Evolutionary conservation across 2,329 filamentous ascomycete genomes (phyloP).

Genomic region (Sordariomycetes sp.): DNA sequence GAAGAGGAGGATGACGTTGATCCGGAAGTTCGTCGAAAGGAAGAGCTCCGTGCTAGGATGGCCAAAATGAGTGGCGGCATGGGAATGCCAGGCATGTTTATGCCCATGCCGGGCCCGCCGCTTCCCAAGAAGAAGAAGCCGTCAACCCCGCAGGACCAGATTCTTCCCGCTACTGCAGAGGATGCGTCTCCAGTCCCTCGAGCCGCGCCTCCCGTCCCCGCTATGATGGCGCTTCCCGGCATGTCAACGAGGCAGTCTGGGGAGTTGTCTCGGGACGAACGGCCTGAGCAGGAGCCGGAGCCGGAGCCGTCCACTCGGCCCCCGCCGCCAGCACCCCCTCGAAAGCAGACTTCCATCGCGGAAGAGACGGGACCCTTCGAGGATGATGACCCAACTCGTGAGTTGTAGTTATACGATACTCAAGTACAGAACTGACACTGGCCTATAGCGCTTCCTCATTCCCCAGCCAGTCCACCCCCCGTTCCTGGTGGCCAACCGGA

Average conservation of each 20-base stretch:
- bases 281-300: constrained; percentile 9
- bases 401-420: neutral
- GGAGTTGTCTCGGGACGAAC: constrained; percentile 27
- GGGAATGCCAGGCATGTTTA: constrained; percentile 91
- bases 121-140: constrained; percentile 43
- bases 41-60: constrained; percentile 89
- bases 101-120: constrained; percentile 41
- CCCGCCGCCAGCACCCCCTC: neutral
- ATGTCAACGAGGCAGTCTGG: constrained; percentile 46
- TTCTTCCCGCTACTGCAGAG: constrained; percentile 18
- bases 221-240: constrained; percentile 56
- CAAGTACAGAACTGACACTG: neutral
- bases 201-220: constrained; percentile 39
- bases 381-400: neutral
- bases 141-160: neutral
- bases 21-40: constrained; percentile 69
- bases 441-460: constrained; percentile 7
- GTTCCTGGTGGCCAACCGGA: constrained; percentile 36
- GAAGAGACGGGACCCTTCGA: neutral
- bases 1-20: constrained; percentile 78
- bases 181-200: constrained; percentile 28
- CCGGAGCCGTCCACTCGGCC: constrained; percentile 3
- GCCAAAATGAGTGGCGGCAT: constrained; percentile 97
- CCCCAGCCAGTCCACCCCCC: constrained; percentile 24
- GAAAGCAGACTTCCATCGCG: neutral